phyloP scores from a whole-genome alignment of 768 basidiomycete genomes.

The Boletus edulis region DNA sequence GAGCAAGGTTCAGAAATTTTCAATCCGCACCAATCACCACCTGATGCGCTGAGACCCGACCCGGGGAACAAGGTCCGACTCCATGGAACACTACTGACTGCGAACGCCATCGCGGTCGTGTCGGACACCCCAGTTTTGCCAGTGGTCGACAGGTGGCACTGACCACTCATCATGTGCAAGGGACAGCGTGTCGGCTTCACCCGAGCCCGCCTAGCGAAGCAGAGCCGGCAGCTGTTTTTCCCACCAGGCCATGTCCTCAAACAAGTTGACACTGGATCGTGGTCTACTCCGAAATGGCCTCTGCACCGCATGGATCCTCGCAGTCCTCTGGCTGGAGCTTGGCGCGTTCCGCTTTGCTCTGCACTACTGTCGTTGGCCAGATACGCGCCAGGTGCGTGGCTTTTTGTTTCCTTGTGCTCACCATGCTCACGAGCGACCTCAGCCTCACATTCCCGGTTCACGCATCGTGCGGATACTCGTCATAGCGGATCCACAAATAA shows the following conservation, averaged over 20 bases:
- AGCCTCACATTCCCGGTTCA: conserved; percentile 20
- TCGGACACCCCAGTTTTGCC: too few species aligned
- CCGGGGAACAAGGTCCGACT: too few species aligned
- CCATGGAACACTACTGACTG: too few species aligned
- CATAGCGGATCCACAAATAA: conserved; percentile 85
- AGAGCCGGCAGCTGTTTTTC: too few species aligned
- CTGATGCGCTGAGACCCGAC: too few species aligned
- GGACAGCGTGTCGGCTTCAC: background rate
- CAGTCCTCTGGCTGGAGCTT: conserved; percentile 71
- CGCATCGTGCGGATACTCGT: conserved; percentile 50
- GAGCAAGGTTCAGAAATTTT: background rate
- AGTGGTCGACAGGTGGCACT: too few species aligned
- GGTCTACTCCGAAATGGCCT: conserved; percentile 35
- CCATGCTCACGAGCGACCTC: background rate
- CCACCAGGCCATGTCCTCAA: conserved; percentile 4
- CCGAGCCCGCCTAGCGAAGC: background rate
- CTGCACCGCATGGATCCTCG: conserved; percentile 57
- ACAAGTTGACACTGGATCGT: background rate
- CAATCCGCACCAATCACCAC: too few species aligned
- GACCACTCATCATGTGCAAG: too few species aligned
- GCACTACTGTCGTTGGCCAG: conserved; percentile 61
- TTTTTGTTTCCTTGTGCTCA: background rate
- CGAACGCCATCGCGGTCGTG: too few species aligned
- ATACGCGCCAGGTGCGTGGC: conserved; percentile 32
- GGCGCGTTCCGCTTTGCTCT: conserved; percentile 51